These are phyloP conservation scores for Coniochaeta sp. DNA, from an alignment of 2,329 filamentous ascomycete genomes.

Conservation along the genomic window DNA sequence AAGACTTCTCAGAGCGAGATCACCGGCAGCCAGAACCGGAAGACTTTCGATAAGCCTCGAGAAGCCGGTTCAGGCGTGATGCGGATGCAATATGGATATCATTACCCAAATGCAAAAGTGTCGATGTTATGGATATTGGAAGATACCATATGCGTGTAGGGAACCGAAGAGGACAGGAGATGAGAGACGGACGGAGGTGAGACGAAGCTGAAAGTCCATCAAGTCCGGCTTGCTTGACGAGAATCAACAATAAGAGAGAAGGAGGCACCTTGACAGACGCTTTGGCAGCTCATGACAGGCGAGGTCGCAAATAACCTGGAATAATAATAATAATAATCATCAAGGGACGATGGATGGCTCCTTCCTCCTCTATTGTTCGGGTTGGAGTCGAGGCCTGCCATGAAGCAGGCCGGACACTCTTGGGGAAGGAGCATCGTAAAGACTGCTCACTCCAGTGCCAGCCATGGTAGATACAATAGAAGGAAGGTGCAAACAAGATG, in stretches of 20 bases:
- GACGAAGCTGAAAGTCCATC: neutral
- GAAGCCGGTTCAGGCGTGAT: neutral
- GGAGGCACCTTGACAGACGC: neutral
- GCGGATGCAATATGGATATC: neutral
- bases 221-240: neutral
- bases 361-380: neutral
- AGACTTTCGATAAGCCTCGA: neutral
- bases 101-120: neutral
- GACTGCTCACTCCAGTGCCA: too few species aligned
- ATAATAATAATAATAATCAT: too few species aligned
- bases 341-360: neutral
- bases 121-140: neutral
- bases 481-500: neutral
- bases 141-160: neutral
- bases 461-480: too few species aligned
- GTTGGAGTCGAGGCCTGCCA: neutral
- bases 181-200: conserved; percentile 1
- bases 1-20: neutral
- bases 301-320: too few species aligned
- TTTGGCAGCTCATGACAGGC: too few species aligned
- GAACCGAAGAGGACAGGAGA: conserved; percentile 3
- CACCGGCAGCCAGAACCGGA: neutral
- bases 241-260: neutral
- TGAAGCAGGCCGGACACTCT: neutral
- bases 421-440: neutral